Evolutionary conservation across 805 yeast species (phyloP), one percentile per base, ranked within the genome.

Genomic region (Hanseniaspora taiwanica): DNA sequence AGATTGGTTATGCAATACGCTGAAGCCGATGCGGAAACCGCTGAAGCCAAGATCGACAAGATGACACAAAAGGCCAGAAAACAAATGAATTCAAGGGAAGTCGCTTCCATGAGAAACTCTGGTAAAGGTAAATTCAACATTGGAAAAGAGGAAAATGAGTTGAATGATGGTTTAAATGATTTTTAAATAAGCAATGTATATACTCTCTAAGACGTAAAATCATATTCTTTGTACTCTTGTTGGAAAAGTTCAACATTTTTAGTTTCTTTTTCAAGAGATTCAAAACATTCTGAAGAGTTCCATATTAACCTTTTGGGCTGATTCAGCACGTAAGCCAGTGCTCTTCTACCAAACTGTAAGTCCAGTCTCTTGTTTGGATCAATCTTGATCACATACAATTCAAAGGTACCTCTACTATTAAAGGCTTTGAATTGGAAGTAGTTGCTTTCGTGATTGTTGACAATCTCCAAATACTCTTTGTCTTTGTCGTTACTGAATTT

Each of bases 1-100:
- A 73, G 96, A 48, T 68, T 91, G 48, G 95, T 89, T 10, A 77
- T 91, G 78, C 93, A 89, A 56, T 87, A 72, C 54, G 98, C 97
- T 13, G 80, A 84, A 54, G 74, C 72, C 45, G 94, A 80, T 40
- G 73, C 87, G 24, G 79, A 68, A 33, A 75, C 83, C 57, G 94
- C 84, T 12, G 96, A 91, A 59, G 89, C 74, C 39, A 95, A 87
- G 60, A 86, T 89, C 48, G 86, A 78, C 29, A 76, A 78, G 57
- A 82, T 91, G 95, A 87, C 94, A 10, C 71, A 69, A 49, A 86
- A 81, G 65, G 94, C 85, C 27, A 71, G 70, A 56, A 76, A 71
- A 50, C 97, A 89, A 64, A 84, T 78, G 13, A 80, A 76, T n/a
- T 70, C 81, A 4, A 75, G 80, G 45, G 79, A 82, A 51, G 62